A percentile compares a stretch with the other conserved stretches of the same genome.
These are phyloP conservation scores for Gyrodon lividus DNA, from an alignment of 768 basidiomycete species.

Conservation along the genomic window DNA sequence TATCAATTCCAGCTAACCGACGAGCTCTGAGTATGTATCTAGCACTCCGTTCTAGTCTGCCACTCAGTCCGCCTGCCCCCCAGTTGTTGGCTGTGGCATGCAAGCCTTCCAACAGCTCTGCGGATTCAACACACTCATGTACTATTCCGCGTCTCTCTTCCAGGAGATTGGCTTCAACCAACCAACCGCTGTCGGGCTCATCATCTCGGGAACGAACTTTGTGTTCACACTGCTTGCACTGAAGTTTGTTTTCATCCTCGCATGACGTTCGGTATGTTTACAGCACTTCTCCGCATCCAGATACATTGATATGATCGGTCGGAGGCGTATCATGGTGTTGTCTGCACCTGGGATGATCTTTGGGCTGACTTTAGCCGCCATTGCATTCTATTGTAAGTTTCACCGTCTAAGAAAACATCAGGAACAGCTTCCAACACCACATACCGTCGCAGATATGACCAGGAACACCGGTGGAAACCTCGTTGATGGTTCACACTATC, in stretches of 20 bases:
- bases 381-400: conserved; percentile 66
- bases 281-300: background rate
- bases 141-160: conserved; percentile 76
- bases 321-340: conserved; percentile 67
- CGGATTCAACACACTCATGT: conserved; percentile 81
- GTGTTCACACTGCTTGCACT: conserved; percentile 75
- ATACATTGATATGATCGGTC: conserved; percentile 65
- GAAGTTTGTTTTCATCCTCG: conserved; percentile 36
- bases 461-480: conserved; percentile 58
- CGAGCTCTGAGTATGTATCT: conserved; percentile 60
- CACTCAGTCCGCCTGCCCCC: background rate
- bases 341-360: conserved; percentile 74
- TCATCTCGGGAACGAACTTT: conserved; percentile 78
- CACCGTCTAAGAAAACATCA: background rate
- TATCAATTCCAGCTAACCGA: conserved; percentile 57
- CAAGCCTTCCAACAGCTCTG: conserved; percentile 84
- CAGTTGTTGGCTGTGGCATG: conserved; percentile 76
- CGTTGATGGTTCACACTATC: conserved; percentile 56
- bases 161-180: conserved; percentile 79
- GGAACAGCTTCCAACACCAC: background rate
- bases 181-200: conserved; percentile 77
- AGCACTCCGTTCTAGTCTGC: background rate
- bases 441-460: conserved; percentile 49
- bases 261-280: background rate
- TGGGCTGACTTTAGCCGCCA: conserved; percentile 59